These are phyloP conservation scores for Stephanocyclus meneghinianus DNA, from an alignment of 352 stramenopile genomes.

Conservation along the genomic window DNA sequence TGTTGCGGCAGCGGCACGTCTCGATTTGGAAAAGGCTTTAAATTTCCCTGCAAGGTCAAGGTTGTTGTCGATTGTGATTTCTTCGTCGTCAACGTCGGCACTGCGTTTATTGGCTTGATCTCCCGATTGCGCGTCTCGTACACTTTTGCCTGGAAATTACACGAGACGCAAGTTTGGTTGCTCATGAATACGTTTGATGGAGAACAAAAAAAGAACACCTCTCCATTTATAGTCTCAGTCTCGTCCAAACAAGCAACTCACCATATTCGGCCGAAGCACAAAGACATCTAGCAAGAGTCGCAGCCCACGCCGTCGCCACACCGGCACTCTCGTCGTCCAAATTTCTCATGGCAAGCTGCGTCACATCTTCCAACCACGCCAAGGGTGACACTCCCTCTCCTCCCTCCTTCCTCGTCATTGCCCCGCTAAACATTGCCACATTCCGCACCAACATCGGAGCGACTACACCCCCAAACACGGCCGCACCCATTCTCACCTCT, in stretches of 20 bases:
- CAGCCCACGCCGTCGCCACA: constrained; percentile 63
- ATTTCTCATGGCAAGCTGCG: constrained; percentile 72
- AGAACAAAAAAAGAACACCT: too few species aligned
- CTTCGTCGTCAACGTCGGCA: constrained; percentile 56
- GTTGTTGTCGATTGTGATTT: constrained; percentile 22
- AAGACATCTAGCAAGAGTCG: constrained; percentile 73
- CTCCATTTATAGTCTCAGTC: neutral
- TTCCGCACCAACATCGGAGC: constrained; percentile 66
- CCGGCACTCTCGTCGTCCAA: constrained; percentile 79
- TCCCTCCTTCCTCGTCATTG: constrained; percentile 22
- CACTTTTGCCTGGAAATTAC: constrained; percentile 15
- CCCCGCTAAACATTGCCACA: constrained; percentile 27
- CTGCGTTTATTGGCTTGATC: constrained; percentile 51
- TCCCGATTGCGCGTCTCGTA: constrained; percentile 49
- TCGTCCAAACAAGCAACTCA: neutral
- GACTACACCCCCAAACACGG: constrained; percentile 59
- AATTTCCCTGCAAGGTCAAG: constrained; percentile 58
- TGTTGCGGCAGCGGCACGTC: constrained; percentile 45
- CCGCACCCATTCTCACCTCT: constrained; percentile 68
- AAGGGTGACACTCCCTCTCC: constrained; percentile 28
- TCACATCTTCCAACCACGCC: constrained; percentile 70
- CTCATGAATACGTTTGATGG: too few species aligned
- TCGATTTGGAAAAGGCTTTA: constrained; percentile 56
- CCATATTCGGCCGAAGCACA: constrained; percentile 69
- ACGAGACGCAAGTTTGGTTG: too few species aligned